A percentile compares a stretch with the other conserved stretches of the same genome.
Conservation (phyloP, 352 stramenopile genomes). For the Peronospora belbahrii region DNA sequence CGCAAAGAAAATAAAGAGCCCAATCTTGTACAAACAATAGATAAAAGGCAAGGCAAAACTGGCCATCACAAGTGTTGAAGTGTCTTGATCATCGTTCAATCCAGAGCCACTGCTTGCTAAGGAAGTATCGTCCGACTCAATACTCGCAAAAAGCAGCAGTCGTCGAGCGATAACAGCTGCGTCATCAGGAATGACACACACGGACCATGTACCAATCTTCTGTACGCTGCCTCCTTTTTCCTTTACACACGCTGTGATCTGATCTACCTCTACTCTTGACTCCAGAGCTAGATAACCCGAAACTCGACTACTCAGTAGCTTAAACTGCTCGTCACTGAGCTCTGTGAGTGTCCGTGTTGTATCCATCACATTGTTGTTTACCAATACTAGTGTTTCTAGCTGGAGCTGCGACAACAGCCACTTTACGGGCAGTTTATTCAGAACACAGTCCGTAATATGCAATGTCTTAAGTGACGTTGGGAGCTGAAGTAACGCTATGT, state of each 20-base stretch:
- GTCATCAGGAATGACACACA: slow-evolving; percentile 18
- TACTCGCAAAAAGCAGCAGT: slow-evolving; percentile 3
- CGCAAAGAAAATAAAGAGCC: slow-evolving; percentile 32
- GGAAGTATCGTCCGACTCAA: background rate
- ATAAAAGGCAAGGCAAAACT: slow-evolving; percentile 28
- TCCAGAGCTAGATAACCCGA: background rate
- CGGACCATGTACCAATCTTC: slow-evolving; percentile 5
- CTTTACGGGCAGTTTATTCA: slow-evolving; percentile 11
- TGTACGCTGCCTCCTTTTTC: slow-evolving; percentile 7
- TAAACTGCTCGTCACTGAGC: slow-evolving; percentile 16
- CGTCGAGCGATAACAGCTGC: slow-evolving; percentile 7
- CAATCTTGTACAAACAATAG: slow-evolving; percentile 36
- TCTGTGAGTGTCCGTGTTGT: slow-evolving; percentile 2
- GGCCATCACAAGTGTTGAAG: slow-evolving; percentile 26
- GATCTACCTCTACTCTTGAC: background rate
- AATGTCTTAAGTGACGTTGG: slow-evolving; percentile 17
- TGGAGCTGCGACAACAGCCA: slow-evolving; percentile 11
- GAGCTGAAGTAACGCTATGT: slow-evolving; percentile 15
- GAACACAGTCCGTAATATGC: slow-evolving; percentile 20
- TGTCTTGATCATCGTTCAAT: slow-evolving; percentile 9
- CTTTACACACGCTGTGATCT: slow-evolving; percentile 3
- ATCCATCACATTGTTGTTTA: slow-evolving; percentile 7
- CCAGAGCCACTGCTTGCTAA: slow-evolving; percentile 5
- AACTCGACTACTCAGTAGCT: slow-evolving; percentile 7
- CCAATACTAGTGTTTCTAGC: slow-evolving; percentile 19